Base-by-base conservation (phyloP, 768 basidiomycete species). In the Boletus rubescentipes region DNA sequence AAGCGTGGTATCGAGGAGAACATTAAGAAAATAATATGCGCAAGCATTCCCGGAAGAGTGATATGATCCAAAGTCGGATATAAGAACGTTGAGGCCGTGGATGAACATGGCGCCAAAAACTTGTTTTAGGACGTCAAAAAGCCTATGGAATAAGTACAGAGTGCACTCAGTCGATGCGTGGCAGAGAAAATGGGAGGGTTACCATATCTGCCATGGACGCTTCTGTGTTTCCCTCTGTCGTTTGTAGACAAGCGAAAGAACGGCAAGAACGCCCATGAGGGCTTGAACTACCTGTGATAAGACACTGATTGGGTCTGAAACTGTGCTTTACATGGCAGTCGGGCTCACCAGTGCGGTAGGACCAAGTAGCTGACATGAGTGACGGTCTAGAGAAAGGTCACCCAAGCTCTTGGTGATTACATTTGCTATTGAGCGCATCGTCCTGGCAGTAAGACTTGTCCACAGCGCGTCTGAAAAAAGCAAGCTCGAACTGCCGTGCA, bases 51-150 rank as follows among this genome's bases (percentile, higher is more conserved):
- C 80, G 15, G 81, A 78, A 0, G 81, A 80, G 52, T 83, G 77
- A 38, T 83, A 74, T 1, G 93, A 92, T 23, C 87, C 83, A 31
- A 92, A 61, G 61, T 84, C 84, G 26, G 93, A 93, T 46, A 92
- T 83, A 34, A 93, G 73, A 20, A 93, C 79, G 67, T 94, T 94
- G 39, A 82, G 75, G 3, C 80, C 81, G 65, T 94, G 91, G 4
- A 93, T 83, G 63, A 90, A 87, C 75, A 87, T 77, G 64, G 91
- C 88, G 42, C 91, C 96, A 14, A 89, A 79, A 49, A 97, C 75
- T 75, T 98, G 95, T 69, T 97, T 97, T 3, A 86, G 87, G 5
- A 97, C 89, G 63, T 97, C 94, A 68, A 91, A 93, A n/a, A 89
- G 67, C 93, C 91, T 93, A 30, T 41, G 16, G 45, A 46, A 49